A percentile compares a stretch with the other conserved stretches of the same genome.
phyloP scores from a whole-genome alignment of 106 monocot genomes.

The Phalaenopsis aphrodite region DNA sequence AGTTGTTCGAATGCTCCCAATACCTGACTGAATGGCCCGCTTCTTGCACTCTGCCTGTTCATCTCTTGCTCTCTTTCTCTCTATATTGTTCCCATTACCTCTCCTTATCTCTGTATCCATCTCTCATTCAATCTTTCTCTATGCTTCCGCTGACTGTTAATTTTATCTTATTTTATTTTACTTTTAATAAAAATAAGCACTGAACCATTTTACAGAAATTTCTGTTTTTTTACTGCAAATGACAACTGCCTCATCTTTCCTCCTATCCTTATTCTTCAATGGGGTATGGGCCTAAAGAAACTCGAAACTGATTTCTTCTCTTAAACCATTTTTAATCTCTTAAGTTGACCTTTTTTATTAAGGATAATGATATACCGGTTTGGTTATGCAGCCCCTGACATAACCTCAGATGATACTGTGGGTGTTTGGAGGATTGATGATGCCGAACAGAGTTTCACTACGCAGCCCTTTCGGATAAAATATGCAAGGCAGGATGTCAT shows the following conservation, averaged over 20 bases:
- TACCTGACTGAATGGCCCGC: no score
- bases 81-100: no score
- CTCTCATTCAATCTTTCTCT: no score
- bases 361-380: slow-evolving; percentile 44
- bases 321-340: not conserved
- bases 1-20: no score
- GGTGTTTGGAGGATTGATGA: slow-evolving; percentile 94
- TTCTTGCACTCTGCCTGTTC: no score
- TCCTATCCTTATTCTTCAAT: not conserved
- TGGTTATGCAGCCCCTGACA: slow-evolving; percentile 79
- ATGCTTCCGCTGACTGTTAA: no score
- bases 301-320: not conserved
- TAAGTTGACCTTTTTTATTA: slow-evolving; percentile 21
- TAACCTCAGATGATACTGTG: slow-evolving; percentile 42
- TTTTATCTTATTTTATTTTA: no score
- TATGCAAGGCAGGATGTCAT: slow-evolving; percentile 95
- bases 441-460: slow-evolving; percentile 83
- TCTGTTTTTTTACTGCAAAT: not conserved
- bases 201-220: no score
- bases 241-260: not conserved
- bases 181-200: no score
- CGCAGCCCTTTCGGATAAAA: slow-evolving; percentile 89
- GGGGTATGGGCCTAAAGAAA: not conserved
- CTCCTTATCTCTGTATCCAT: no score
- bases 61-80: no score